Evolutionary conservation across 2,329 filamentous ascomycete species (phyloP), one percentile per base, ranked within the genome.

Genomic region (Diaporthe sp.): DNA sequence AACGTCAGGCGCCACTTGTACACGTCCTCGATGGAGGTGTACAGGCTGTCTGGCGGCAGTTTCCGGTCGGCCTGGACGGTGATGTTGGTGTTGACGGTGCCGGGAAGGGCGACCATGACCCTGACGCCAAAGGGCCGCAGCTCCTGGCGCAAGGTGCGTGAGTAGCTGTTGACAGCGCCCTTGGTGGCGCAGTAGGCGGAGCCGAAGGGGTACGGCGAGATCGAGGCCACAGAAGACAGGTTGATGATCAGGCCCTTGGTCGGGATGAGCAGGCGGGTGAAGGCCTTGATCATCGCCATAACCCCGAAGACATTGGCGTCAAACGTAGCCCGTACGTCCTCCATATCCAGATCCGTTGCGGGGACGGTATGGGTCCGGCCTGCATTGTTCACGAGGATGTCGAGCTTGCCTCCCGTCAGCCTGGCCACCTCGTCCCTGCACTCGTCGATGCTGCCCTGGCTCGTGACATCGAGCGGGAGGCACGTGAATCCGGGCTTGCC

Each of bases 361-460:
- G 75, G 75, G 9, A 76, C 75, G 1, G 75, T 76, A 54, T 75
- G 75, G 25, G 73, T 76, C 28, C 73, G 52, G 35, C 75, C 75
- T 3, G 89, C 89, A 75, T 91, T 91, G 81, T 91, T 91, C 66
- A 91, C 85, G 25, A 91, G 87, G 60, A 91, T 86, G 77, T 91
- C 89, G 7, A 91, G 86, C 61, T 82, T 87, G 19, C 89, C 89
- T 12, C 85, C 85, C 2, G 88, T 90, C 61, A 90, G 81, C 17
- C 84, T 79, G 15, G 82, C 78, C 17, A 91, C 87, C 69, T 87
- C 83, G 3, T 82, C 82, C 72, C 86, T 86, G 78, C 87, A 89
- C 55, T 80, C 80, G 25, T 83, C 84, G 79, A 91, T 89, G 77
- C 88, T 90, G 33, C 85, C 83, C 25, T 82, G 78, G 28, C 85